Evolutionary conservation across 495 filamentous ascomycete genomes (phyloP), one percentile per base, ranked within the genome.

Genomic region (Trichoderma virens): DNA sequence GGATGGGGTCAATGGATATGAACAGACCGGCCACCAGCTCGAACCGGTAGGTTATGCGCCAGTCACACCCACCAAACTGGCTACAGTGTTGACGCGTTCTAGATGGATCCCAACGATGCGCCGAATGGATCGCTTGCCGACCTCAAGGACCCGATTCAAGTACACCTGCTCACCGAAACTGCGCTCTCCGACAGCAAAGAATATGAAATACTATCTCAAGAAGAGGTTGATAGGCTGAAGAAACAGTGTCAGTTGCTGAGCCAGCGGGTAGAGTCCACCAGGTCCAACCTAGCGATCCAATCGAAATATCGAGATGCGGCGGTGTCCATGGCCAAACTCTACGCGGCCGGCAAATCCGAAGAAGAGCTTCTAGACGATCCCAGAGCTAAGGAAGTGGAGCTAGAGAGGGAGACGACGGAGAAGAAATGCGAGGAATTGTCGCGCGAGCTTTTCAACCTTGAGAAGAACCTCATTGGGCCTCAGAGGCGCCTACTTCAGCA

Each of bases 281-380:
- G 86, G 70, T 83, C 90, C 39, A 96, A 90, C 74, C 81, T 98
- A 41, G 85, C 87, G n/a, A 86, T 97, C 59, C 94, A 98, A 71
- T 90, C 86, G 27, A 98, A 97, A 75, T 88, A 97, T 65, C 87
- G 91, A 65, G 93, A 97, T 81, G 95, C 94, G 0, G 93, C 95
- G 13, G 81, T 88, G 65, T 94, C 90, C 18, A 86, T 98, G 71
- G 86, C 85, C 54, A 82, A 90, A 67, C 77, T 98, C 30, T 89
- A 96, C 70, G 73, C 43, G 65, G 69, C 65, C 28, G 59, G 59
- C 16, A 34, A 34, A 34, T 34, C 30, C 18, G 59, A 39, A 30
- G 35, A 61, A 13, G 31, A 39, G 59, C 59, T 61, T 34, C 16
- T 34, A 5, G 79, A 73, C 43, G 74, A 66, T 60, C 81, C 75